Conservation (phyloP, 2,329 filamentous ascomycete genomes). For the Malbranchea zuffiana region DNA sequence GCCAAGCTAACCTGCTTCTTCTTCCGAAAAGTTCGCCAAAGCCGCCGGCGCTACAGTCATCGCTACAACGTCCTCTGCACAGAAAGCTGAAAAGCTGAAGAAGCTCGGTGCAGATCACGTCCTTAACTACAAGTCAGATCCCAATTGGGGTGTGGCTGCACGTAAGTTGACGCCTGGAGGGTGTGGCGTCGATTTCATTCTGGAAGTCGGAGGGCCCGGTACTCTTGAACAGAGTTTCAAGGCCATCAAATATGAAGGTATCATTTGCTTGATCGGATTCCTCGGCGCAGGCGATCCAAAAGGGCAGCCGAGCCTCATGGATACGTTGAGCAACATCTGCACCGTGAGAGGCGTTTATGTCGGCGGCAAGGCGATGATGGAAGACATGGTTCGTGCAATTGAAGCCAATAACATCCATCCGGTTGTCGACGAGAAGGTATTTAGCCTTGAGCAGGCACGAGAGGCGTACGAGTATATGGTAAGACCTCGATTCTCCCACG, state of each 20-base stretch:
- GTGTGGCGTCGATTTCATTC: conserved; percentile 49
- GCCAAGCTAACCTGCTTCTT: neutral
- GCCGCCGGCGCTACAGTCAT: conserved; percentile 46
- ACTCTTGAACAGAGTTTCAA: conserved; percentile 49
- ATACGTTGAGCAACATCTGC: conserved; percentile 41
- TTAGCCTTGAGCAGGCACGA: conserved; percentile 41
- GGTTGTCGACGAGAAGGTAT: conserved; percentile 48
- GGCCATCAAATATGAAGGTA: conserved; percentile 44
- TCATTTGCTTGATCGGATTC: conserved; percentile 49
- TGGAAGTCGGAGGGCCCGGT: conserved; percentile 56
- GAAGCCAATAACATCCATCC: conserved; percentile 50
- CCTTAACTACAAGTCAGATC: conserved; percentile 50
- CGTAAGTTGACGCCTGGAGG: conserved; percentile 40
- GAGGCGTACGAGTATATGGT: conserved; percentile 47
- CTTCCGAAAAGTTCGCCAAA: conserved; percentile 33
- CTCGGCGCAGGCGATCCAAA: conserved; percentile 39
- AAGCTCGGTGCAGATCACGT: conserved; percentile 47
- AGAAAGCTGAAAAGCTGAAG: conserved; percentile 44
- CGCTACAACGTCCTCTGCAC: conserved; percentile 47
- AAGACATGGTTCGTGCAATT: conserved; percentile 49
- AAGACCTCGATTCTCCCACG: conserved; percentile 11
- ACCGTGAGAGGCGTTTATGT: conserved; percentile 49
- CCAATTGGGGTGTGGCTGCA: conserved; percentile 51
- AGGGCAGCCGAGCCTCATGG: conserved; percentile 43
- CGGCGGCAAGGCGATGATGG: conserved; percentile 45